Percentiles rank a stretch among this genome's conserved stretches.
These are phyloP conservation scores for Neurospora sp. DNA, from an alignment of 2,329 filamentous ascomycete species.

Conservation along the genomic window DNA sequence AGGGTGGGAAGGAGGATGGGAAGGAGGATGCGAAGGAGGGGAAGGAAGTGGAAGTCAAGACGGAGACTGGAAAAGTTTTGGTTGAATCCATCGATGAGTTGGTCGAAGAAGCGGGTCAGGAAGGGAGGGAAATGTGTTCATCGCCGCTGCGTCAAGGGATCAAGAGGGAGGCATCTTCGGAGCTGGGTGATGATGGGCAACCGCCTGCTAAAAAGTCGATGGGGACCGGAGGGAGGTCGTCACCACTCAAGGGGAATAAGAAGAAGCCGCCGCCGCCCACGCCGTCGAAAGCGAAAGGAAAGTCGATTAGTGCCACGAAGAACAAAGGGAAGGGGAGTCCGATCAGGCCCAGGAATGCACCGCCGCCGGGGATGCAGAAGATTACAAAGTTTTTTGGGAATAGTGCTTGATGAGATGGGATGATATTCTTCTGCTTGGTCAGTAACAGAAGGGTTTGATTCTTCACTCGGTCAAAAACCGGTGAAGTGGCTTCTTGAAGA, in stretches of 20 bases:
- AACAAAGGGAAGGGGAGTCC: constrained; percentile 1
- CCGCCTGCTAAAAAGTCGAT: constrained; percentile 18
- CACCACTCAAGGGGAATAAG: constrained; percentile 14
- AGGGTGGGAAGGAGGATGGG: constrained; percentile 20
- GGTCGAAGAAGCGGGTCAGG: constrained; percentile 13
- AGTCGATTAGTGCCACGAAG: constrained; percentile 9
- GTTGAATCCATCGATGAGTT: constrained; percentile 18
- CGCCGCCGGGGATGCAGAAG: constrained; percentile 30
- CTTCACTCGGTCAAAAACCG: neutral
- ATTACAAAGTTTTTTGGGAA: constrained; percentile 39
- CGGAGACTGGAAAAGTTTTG: neutral
- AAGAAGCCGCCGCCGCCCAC: constrained; percentile 1
- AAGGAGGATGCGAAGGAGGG: constrained; percentile 32
- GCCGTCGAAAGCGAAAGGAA: neutral
- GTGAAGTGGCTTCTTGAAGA: neutral
- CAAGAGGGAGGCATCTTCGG: constrained; percentile 13
- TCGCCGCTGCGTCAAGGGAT: constrained; percentile 4
- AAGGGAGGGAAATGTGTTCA: constrained; percentile 14
- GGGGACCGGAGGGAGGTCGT: neutral
- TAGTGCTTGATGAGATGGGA: constrained; percentile 24
- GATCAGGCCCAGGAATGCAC: constrained; percentile 14
- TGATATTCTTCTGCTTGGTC: neutral
- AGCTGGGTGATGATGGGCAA: constrained; percentile 7
- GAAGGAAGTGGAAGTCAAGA: constrained; percentile 21
- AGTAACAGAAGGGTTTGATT: neutral